Base-by-base conservation (phyloP, 2,329 filamentous ascomycete genomes). In the Erysiphe neolycopersici region DNA sequence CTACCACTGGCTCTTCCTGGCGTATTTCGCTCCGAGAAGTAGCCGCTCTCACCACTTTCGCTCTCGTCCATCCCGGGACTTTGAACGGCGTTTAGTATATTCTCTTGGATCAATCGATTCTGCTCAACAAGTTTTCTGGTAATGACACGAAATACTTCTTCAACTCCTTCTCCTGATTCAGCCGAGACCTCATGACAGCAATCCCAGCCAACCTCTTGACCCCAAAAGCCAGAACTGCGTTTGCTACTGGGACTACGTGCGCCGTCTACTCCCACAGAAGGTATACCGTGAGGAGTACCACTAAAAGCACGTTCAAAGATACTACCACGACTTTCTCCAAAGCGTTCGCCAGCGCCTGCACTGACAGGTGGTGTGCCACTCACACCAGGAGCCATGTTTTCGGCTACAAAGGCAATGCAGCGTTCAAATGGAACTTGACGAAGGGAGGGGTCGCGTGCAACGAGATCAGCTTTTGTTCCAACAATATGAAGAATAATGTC, bases 161-260 rank as follows among this genome's bases (percentile, higher is more conserved):
- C 89, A 16, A 98, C 85, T 16, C 87, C 87, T 64, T 94, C 85
- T 45, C 85, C 85, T 54, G 78, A 84, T 64, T 91, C 87, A 41
- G 87, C 85, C 52, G 77, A 85, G 56, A 98, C 87, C 63, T 98
- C 89, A 60, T 95, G 89, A 59, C 87, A 95, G 49, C 84, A 91
- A 55, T 94, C 85, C 85, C 87, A 95, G 43, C 85, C 84, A 5
- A 84, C 75, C 56, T 94, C 85, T 58, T 89, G 81, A 18, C 78
- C 83, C 85, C 85, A 94, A 61, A 84, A 82, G 1, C 79, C 78
- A 33, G 72, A 79, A 53, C 72, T 79, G 37, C 73, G 65, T 58
- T 77, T 77, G 40, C 68, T 73, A 52, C 65, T 68, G 38, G 72
- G 72, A 48, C 67, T 73, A 44, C 69, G 65, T 12, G 69, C 68